phyloP scores from a whole-genome alignment of 2,329 filamentous ascomycete species.

The Phaeophleospora eucalypticola region DNA sequence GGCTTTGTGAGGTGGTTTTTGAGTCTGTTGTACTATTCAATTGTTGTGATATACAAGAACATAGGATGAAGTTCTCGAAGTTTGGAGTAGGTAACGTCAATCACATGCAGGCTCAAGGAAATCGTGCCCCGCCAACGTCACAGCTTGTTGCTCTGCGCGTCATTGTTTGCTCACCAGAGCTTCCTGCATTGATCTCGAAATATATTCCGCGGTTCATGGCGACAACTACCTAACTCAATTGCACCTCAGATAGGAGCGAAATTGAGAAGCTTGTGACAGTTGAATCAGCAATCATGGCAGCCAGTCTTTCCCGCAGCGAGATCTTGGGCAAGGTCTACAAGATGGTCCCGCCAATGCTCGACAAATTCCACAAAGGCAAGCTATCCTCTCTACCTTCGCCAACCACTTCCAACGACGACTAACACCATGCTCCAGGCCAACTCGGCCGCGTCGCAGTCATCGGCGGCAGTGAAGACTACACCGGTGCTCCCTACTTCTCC shows the following conservation, averaged over 20 bases:
- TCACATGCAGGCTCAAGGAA: too few species aligned
- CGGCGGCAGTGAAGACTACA: conserved; percentile 93
- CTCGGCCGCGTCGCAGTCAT: conserved; percentile 89
- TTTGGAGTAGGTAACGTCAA: too few species aligned
- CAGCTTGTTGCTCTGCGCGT: not conserved
- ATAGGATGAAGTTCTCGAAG: too few species aligned
- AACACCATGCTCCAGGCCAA: conserved; percentile 59
- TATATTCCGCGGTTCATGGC: not conserved
- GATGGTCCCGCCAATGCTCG: conserved; percentile 91
- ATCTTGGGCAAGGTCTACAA: conserved; percentile 77
- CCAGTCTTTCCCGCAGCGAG: conserved; percentile 63
- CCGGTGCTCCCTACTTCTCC: conserved; percentile 95
- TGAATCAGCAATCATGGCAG: conserved; percentile 34
- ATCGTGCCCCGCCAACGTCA: not conserved
- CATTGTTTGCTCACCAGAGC: not conserved
- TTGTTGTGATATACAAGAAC: too few species aligned
- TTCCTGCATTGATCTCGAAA: not conserved
- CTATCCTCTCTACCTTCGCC: conserved; percentile 1
- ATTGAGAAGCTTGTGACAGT: not conserved
- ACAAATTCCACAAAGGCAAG: conserved; percentile 90
- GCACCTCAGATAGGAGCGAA: not conserved
- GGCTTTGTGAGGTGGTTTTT: too few species aligned
- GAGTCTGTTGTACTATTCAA: too few species aligned
- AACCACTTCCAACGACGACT: not conserved
- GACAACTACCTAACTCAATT: not conserved